Conservation (phyloP, 2,329 filamentous ascomycete genomes). For the Pseudogymnoascus sp. region DNA sequence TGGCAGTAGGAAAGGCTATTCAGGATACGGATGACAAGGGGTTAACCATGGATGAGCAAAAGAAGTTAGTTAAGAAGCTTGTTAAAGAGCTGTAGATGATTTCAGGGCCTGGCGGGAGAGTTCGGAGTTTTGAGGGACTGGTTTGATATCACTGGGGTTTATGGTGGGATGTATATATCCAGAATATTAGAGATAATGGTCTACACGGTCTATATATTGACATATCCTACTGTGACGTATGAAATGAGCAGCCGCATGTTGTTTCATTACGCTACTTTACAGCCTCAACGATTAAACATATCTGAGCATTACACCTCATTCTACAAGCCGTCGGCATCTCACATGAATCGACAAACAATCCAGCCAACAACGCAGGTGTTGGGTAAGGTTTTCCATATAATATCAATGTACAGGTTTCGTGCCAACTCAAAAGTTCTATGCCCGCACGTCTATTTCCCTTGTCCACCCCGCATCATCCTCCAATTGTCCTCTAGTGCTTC, state of each 20-base stretch:
- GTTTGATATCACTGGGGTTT: not conserved
- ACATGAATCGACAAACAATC: not conserved
- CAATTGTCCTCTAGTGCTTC: conserved; percentile 23
- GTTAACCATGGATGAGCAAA: conserved; percentile 59
- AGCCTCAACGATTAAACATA: not conserved
- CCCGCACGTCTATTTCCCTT: not conserved
- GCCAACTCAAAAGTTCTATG: conserved; percentile 7
- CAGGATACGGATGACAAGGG: conserved; percentile 65
- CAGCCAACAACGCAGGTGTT: not conserved
- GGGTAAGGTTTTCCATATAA: conserved; percentile 5
- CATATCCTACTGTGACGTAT: not conserved
- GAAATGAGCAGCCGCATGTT: not conserved
- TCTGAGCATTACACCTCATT: not conserved
- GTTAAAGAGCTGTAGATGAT: conserved; percentile 36
- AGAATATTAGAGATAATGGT: not conserved
- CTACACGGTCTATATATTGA: not conserved
- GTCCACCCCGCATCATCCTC: conserved; percentile 1
- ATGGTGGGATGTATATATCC: not conserved
- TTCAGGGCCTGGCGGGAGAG: not conserved
- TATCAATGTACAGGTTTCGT: conserved; percentile 7
- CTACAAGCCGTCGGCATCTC: not conserved
- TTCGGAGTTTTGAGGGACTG: not conserved
- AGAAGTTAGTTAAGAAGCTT: conserved; percentile 59
- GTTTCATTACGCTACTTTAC: not conserved
- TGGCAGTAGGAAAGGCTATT: conserved; percentile 73